Evolutionary conservation across 78 protist species (phyloP), one percentile per base, ranked within the genome.

Genomic region (Blattamonas nauphoetae): DNA sequence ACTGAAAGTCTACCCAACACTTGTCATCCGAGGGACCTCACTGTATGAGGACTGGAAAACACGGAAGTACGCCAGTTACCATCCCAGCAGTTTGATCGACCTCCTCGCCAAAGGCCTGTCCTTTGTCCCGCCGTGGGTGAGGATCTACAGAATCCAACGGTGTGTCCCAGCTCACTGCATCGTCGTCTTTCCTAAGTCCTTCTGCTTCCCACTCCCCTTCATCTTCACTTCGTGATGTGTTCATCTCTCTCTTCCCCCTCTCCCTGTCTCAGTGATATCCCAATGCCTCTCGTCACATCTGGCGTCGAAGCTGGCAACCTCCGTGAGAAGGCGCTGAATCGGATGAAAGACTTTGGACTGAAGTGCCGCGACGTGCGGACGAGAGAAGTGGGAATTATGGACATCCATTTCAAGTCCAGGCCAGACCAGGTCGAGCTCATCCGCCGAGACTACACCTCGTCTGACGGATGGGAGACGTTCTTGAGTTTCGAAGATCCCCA

Each of bases 401-500:
- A 82, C 3, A 85, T 85, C 85, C 91, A 89, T 84, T 0, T 1
- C 44, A 92, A 86, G 44, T 84, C 91, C 43, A 42, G 78, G 33
- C 96, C 96, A 4, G 93, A 88, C 11, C 89, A 81, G 88, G 94
- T 93, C 2, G 98, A 95, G 83, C 90, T 96, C n/a, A 88, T 96
- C 78, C 89, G 98, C 44, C 90, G 98, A 36, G 98, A 96, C 85
- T 96, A 95, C 82, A n/a, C 42, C 3, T 84, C 86, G 4, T 2
- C 45, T 3, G 97, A 95, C 41, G 98, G 98, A 42, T 95, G 97
- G 97, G 98, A 96, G 89, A 95, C 97, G 0, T 96, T 97, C 89
- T 89, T 97, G 21, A 84, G 96, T 5, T 96, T 93, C 88, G 99
- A 97, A 77, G 99, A 96, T 83, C 97, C 97, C 42, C 84, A 87